Conservation (phyloP, 2,329 filamentous ascomycete species). For the Fusarium transvaalense region DNA sequence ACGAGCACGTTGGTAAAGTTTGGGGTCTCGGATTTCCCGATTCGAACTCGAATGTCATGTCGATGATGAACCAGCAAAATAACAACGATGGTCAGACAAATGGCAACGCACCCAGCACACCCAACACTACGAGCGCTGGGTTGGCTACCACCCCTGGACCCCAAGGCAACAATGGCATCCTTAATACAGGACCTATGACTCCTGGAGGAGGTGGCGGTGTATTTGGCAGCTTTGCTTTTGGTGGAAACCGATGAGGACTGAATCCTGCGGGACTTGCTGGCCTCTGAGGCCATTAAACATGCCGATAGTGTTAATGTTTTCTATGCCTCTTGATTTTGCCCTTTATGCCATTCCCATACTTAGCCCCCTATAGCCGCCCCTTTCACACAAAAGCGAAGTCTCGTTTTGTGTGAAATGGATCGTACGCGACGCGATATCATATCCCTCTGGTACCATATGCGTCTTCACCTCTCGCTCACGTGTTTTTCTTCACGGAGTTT, state of each 20-base stretch:
- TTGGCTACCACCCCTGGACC: constrained; percentile 63
- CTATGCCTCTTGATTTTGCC: constrained; percentile 26
- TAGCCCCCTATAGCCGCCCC: constrained; percentile 13
- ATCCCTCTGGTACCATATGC: constrained; percentile 7
- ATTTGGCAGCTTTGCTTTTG: constrained; percentile 79
- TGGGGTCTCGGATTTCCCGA: constrained; percentile 89
- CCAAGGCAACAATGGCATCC: constrained; percentile 65
- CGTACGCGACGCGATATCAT: not conserved
- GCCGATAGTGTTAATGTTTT: constrained; percentile 31
- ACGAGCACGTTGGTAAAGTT: constrained; percentile 88
- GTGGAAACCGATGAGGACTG: constrained; percentile 53
- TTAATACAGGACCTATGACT: constrained; percentile 77
- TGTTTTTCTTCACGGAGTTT: constrained; percentile 11
- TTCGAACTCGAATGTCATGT: constrained; percentile 63
- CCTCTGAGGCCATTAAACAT: constrained; percentile 18
- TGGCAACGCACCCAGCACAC: constrained; percentile 69
- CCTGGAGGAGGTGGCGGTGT: constrained; percentile 80
- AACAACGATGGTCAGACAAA: constrained; percentile 48
- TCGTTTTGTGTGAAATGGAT: constrained; percentile 1
- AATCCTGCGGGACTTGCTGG: not conserved
- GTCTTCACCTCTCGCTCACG: constrained; percentile 5
- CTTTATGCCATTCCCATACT: constrained; percentile 7
- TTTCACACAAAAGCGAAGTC: constrained; percentile 12
- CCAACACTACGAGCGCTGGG: constrained; percentile 73
- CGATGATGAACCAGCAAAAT: constrained; percentile 54